Conservation (phyloP, 768 basidiomycete species). For the Xerocomus potaroensis region DNA sequence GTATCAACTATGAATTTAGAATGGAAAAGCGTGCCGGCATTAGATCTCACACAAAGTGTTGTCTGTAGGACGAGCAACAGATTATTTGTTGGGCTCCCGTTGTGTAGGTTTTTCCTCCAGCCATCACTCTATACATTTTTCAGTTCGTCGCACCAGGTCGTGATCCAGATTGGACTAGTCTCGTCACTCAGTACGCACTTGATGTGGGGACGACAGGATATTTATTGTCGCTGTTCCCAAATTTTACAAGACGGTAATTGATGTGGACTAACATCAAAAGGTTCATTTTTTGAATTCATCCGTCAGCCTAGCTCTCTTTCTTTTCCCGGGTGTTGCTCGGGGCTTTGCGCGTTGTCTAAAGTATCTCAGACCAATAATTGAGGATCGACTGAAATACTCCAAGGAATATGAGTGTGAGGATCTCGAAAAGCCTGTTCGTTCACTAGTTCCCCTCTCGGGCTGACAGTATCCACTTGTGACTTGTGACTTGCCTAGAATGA, state of each 20-base stretch:
- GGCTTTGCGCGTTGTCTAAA: constrained; percentile 4
- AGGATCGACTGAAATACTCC: constrained; percentile 22
- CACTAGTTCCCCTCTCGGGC: background rate
- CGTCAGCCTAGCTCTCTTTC: constrained; percentile 12
- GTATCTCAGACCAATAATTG: constrained; percentile 27
- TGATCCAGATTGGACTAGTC: constrained; percentile 31
- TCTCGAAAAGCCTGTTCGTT: constrained; percentile 20
- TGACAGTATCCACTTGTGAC: no score
- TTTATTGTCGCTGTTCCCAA: constrained; percentile 31
- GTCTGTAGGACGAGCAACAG: constrained; percentile 42
- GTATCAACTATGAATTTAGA: no score
- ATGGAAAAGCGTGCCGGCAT: constrained; percentile 34
- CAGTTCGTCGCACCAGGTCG: constrained; percentile 32
- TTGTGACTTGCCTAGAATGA: constrained; percentile 26
- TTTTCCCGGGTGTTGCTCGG: constrained; percentile 1
- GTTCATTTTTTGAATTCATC: background rate
- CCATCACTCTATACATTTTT: background rate
- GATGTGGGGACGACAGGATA: constrained; percentile 16
- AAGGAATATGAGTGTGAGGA: constrained; percentile 23
- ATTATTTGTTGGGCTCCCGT: constrained; percentile 44
- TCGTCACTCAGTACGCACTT: constrained; percentile 29
- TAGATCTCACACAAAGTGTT: constrained; percentile 29
- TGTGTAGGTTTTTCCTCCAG: constrained; percentile 32
- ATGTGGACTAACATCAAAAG: background rate
- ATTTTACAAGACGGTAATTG: constrained; percentile 28